Base-by-base conservation (phyloP, 805 yeast genomes). In the Teunomyces cretensis region DNA sequence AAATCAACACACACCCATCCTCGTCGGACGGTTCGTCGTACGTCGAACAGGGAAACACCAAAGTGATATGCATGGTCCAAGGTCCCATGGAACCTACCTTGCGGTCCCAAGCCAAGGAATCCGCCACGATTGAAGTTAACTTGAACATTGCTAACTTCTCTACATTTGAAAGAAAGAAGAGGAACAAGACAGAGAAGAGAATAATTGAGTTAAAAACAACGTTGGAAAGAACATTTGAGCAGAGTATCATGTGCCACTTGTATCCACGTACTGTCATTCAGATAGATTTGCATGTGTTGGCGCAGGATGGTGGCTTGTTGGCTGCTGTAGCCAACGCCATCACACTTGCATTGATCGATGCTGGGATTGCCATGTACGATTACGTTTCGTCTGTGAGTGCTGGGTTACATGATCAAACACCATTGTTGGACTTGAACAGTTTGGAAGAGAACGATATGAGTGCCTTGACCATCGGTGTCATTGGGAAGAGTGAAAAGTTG, bases 361-460 rank as follows among this genome's bases (percentile, higher is more conserved):
- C 98, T 1, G 98, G 98, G 41, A 84, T 94, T 38, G 86, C 97
- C 4, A 84, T 94, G 85, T 86, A 85, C 59, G 98, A 94, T 61
- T 91, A 88, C 60, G 85, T 92, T 12, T 79, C 89, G 44, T 82
- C 96, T 1, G 78, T 88, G 12, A 77, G 85, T 24, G 86, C 90
- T 4, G 97, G 97, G 0, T 65, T 88, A 15, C 83, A 81, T 56
- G 96, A 88, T 54, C 83, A 79, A 36, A 67, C 74, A 6, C 90
- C 96, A 11, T 68, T 94, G 46, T 70, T 94, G 39, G 99, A 92
- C 61, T 76, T 91, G 47, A 89, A 88, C 61, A 74, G 83, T 8
- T 61, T 87, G 49, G 99, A 94, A 64, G 97, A 89, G 60, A 75
- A 71, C 46, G 97, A 90, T 51, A 78, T 92, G 73, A 82, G 96